Conservation (phyloP, 495 filamentous ascomycete species). For the Penicillium bialowiezense region DNA sequence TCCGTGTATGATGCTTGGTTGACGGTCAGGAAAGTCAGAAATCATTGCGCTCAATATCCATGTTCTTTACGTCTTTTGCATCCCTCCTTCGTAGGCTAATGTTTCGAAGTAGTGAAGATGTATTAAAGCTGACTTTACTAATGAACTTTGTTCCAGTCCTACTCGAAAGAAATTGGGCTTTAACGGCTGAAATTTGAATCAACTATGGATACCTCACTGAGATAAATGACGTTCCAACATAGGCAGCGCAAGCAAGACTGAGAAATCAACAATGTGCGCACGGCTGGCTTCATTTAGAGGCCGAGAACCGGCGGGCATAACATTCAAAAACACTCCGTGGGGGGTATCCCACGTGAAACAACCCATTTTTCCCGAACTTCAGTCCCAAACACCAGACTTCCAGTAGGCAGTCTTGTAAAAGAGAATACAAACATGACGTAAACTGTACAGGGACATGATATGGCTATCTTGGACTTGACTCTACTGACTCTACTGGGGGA, state of each 20-base stretch:
- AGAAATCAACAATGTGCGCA: background rate
- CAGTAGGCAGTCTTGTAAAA: slow-evolving; percentile 4
- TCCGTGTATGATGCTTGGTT: slow-evolving; percentile 15
- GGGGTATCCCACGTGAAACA: slow-evolving; percentile 22
- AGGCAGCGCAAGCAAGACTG: background rate
- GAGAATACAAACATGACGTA: slow-evolving; percentile 6
- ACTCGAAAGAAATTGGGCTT: no score
- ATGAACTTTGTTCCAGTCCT: no score
- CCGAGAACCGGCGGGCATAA: slow-evolving; percentile 4
- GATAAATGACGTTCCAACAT: no score
- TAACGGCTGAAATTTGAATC: no score
- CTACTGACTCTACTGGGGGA: slow-evolving; percentile 22
- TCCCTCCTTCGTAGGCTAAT: background rate
- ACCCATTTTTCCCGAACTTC: slow-evolving; percentile 5
- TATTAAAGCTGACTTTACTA: no score
- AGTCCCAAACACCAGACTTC: slow-evolving; percentile 18
- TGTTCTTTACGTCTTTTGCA: slow-evolving; percentile 3
- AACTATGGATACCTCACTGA: no score
- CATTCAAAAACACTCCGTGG: slow-evolving; percentile 3
- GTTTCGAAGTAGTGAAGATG: no score
- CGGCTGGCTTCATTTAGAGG: slow-evolving; percentile 8
- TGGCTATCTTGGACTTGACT: slow-evolving; percentile 9
- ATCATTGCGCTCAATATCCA: slow-evolving; percentile 21
- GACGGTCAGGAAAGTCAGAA: slow-evolving; percentile 9
- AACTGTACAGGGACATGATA: slow-evolving; percentile 17